These are phyloP conservation scores for Plasmopara muralis DNA, from an alignment of 352 stramenopile species.

Conservation along the genomic window DNA sequence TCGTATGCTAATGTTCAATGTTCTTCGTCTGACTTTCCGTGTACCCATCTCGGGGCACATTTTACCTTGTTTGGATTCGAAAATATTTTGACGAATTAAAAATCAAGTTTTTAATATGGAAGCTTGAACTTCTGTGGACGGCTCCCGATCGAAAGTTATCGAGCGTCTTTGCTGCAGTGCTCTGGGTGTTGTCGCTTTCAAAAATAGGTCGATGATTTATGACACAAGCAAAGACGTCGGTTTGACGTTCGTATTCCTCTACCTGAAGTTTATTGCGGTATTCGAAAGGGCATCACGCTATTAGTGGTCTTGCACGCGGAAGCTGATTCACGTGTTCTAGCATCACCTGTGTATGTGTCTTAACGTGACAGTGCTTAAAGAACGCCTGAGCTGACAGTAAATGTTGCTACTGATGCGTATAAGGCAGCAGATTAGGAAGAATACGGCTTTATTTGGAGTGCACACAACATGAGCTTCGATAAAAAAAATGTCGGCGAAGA, in stretches of 20 bases:
- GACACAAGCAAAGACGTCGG: not conserved
- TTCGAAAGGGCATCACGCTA: constrained; percentile 27
- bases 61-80: not conserved
- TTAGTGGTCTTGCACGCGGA: constrained; percentile 35
- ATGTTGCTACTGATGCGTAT: constrained; percentile 3
- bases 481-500: constrained; percentile 39
- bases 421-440: constrained; percentile 7
- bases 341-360: constrained; percentile 44
- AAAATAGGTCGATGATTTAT: constrained; percentile 5
- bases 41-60: constrained; percentile 7
- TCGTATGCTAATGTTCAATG: constrained; percentile 7
- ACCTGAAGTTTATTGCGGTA: constrained; percentile 21
- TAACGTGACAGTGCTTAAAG: constrained; percentile 38
- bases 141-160: not conserved
- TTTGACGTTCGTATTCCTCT: constrained; percentile 15
- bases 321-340: constrained; percentile 34
- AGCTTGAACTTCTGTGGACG: constrained; percentile 21
- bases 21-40: constrained; percentile 1
- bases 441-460: constrained; percentile 29
- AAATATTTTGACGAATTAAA: constrained; percentile 2
- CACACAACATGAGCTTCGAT: constrained; percentile 40
- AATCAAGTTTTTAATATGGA: not conserved
- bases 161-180: constrained; percentile 4
- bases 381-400: not conserved
- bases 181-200: constrained; percentile 8